Base-by-base conservation (phyloP, 1,284 basidiomycete genomes). In the Dichomitus squalens region DNA sequence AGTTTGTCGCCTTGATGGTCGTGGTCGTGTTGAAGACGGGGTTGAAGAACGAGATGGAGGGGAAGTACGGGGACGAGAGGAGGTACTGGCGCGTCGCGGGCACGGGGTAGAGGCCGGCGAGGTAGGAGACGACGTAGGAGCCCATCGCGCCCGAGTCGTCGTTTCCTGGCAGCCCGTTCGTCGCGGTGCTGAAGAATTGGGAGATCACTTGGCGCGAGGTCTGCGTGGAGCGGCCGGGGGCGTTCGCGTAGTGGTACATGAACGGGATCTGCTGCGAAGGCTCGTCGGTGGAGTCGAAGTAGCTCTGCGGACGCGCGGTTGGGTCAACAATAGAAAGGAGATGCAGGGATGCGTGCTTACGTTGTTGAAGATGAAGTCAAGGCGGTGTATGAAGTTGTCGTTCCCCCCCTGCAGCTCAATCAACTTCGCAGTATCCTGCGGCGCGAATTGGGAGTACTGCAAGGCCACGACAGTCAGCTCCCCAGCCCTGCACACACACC, bases 161-260 rank as follows among this genome's bases (percentile, higher is more conserved):
- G 62, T 86, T 86, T n/a, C 84, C 84, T 6, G 84, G 84, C 4
- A 86, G 70, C 0, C 84, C 84, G 57, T 76, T 77, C 6, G 72
- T 70, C 0, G 82, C 78, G 0, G 79, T 82, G 63, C 83, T 85
- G 75, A 81, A 86, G 65, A 73, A 80, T 56, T 79, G 66, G 0
- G 81, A 75, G 54, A 86, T 79, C n/a, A 80, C 75, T 63, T 84
- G 78, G 18, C 83, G 72, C 21, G 83, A 79, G n/a, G 79, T 70
- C 60, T 83, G 80, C 1, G 81, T 84, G 66, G 83, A 86, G 29
- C 80, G 66, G 0, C 83, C 84, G 0, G 85, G 84, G 4, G 73
- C 71, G 65, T 84, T 79, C 1, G 80, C 84, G 64, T 86, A 86
- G 69, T 85, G 84, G 65, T 85, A 86, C 84, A 86, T 85, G 70